Conservation (phyloP, 768 basidiomycete genomes). For the Pleurotus cornucopiae region DNA sequence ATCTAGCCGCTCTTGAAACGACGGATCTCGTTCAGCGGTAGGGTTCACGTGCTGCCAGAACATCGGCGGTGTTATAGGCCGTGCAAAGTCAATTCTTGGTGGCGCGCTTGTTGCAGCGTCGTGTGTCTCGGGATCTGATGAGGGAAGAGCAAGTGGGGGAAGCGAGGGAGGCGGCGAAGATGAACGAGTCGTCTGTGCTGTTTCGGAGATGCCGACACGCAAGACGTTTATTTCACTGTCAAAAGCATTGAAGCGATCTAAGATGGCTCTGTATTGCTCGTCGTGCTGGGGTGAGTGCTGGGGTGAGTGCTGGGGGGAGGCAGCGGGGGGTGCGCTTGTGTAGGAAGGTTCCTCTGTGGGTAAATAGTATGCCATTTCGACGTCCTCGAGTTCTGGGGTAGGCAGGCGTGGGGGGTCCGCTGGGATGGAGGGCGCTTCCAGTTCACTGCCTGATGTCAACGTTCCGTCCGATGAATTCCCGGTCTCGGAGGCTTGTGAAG, state of each 20-base stretch:
- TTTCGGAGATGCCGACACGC: slow-evolving; percentile 30
- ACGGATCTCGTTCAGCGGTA: slow-evolving; percentile 3
- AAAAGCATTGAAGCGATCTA: slow-evolving; percentile 52
- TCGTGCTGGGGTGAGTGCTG: slow-evolving; percentile 16
- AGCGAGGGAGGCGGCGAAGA: slow-evolving; percentile 28
- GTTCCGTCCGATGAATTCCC: slow-evolving; percentile 10
- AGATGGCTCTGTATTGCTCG: slow-evolving; percentile 36
- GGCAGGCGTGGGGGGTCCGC: slow-evolving; percentile 34
- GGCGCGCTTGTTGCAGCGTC: not conserved
- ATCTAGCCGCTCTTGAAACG: slow-evolving; percentile 28
- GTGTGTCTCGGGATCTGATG: not conserved
- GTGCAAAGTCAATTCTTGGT: not conserved
- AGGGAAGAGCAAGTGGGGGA: slow-evolving; percentile 24
- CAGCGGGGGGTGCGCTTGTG: not conserved
- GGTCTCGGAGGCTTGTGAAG: slow-evolving; percentile 32
- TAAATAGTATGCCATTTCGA: slow-evolving; percentile 46
- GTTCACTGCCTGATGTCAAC: slow-evolving; percentile 9
- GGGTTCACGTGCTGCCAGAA: not conserved
- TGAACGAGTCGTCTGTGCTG: slow-evolving; percentile 15
- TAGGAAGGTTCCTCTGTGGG: slow-evolving; percentile 15
- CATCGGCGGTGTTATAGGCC: not conserved
- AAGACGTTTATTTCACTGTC: slow-evolving; percentile 49
- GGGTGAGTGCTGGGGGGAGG: not conserved
- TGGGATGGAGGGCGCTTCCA: slow-evolving; percentile 2
- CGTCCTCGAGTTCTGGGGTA: slow-evolving; percentile 43